Conservation (phyloP, 352 stramenopile genomes). For the Discostella stelligera region DNA sequence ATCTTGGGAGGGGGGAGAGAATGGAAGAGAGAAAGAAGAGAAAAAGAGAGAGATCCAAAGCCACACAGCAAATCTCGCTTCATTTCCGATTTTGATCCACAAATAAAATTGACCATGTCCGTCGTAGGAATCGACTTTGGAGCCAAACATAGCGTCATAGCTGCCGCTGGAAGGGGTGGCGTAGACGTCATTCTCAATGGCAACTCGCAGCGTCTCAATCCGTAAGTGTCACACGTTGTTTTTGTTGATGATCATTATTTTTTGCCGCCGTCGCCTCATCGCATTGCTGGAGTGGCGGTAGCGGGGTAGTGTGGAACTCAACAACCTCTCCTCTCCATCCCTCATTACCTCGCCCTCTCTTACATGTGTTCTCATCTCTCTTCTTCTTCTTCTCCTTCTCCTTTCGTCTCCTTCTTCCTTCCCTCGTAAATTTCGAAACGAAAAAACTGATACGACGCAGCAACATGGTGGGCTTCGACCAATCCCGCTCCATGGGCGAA, state of each 20-base stretch:
- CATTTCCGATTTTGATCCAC: neutral
- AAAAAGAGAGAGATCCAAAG: too few species aligned
- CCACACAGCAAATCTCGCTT: too few species aligned
- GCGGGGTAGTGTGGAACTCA: too few species aligned
- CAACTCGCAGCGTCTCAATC: conserved; percentile 98
- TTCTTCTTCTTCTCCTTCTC: conserved; percentile 7
- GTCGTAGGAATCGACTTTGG: conserved; percentile 97
- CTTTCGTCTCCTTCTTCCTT: neutral
- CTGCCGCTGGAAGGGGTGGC: conserved; percentile 92
- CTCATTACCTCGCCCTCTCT: neutral
- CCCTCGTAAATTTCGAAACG: neutral
- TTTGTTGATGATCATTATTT: neutral
- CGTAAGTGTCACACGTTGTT: conserved; percentile 67
- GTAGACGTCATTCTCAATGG: conserved; percentile 99
- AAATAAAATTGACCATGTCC: conserved; percentile 84
- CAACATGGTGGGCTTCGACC: conserved; percentile 71
- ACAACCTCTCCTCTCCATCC: neutral
- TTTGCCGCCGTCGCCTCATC: neutral
- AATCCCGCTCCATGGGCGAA: conserved; percentile 66
- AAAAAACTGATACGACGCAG: conserved; percentile 21
- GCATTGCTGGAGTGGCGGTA: neutral
- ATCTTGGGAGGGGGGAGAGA: too few species aligned
- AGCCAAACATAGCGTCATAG: conserved; percentile 94
- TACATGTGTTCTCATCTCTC: conserved; percentile 6
- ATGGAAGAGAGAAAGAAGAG: too few species aligned